A percentile compares a stretch with the other conserved stretches of the same genome.
phyloP scores from a whole-genome alignment of 2,329 filamentous ascomycete genomes.

The Dactylellina sp. region DNA sequence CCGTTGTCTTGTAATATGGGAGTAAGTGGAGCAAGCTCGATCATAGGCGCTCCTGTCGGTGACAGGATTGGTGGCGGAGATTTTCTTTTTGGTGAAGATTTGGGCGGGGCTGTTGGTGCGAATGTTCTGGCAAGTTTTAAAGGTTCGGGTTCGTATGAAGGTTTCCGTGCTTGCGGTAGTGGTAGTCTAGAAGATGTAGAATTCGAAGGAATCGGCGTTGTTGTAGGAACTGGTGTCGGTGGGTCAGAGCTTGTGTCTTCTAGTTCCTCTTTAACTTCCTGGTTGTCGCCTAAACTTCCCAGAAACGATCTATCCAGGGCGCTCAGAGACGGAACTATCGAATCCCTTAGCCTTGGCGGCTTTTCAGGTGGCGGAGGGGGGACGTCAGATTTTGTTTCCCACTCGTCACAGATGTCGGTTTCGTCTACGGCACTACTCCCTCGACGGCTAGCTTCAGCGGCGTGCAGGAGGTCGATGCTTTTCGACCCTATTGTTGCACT shows the following conservation, averaged over 20 bases:
- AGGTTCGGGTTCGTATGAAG: slow-evolving; percentile 50
- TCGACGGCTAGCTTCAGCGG: slow-evolving; percentile 33
- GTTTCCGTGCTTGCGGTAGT: slow-evolving; percentile 35
- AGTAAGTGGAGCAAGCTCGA: slow-evolving; percentile 50
- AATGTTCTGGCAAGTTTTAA: slow-evolving; percentile 27
- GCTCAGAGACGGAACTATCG: slow-evolving; percentile 45
- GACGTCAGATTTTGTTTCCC: slow-evolving; percentile 41
- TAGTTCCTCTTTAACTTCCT: slow-evolving; percentile 20
- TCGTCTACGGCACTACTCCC: slow-evolving; percentile 29
- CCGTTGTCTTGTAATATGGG: slow-evolving; percentile 52
- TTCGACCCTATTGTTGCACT: slow-evolving; percentile 39
- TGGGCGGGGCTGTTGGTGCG: neutral
- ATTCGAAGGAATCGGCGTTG: slow-evolving; percentile 43
- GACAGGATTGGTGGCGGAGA: slow-evolving; percentile 46
- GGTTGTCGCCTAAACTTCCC: slow-evolving; percentile 27
- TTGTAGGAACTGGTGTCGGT: slow-evolving; percentile 43
- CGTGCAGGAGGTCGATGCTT: slow-evolving; percentile 48
- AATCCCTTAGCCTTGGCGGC: slow-evolving; percentile 52
- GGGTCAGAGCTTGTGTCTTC: slow-evolving; percentile 23
- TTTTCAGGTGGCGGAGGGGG: slow-evolving; percentile 52
- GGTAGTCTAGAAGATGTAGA: slow-evolving; percentile 51
- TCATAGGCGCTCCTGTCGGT: slow-evolving; percentile 51
- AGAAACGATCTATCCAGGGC: slow-evolving; percentile 48
- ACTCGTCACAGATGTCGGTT: slow-evolving; percentile 2
- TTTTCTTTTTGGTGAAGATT: slow-evolving; percentile 33